phyloP scores from a whole-genome alignment of 345 rosid genomes.

The Mallotus nudiflorus region DNA sequence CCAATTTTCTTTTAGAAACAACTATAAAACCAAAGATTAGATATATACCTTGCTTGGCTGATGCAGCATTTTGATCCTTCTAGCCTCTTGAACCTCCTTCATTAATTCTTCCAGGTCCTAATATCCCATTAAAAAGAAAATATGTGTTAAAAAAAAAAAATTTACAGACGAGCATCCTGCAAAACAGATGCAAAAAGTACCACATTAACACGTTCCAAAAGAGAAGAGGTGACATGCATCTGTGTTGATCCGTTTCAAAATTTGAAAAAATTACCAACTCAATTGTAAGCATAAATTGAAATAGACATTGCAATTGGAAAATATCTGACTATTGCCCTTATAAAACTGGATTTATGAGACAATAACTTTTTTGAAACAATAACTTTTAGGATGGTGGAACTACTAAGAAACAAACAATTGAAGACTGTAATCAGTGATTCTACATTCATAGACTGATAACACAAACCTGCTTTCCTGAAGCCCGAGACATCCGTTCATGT shows the following conservation, averaged over 20 bases:
- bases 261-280: background rate
- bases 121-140: slow-evolving; percentile 25
- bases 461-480: slow-evolving; percentile 68
- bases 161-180: slow-evolving; percentile 3
- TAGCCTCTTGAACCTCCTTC: slow-evolving; percentile 99
- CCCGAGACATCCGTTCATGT: slow-evolving; percentile 74
- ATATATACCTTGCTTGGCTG: slow-evolving; percentile 90
- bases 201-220: background rate
- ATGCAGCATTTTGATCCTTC: slow-evolving; percentile 98
- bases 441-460: background rate
- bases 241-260: background rate
- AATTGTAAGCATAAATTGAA: background rate
- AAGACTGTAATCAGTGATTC: background rate
- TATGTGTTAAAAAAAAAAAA: background rate
- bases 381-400: background rate
- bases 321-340: background rate
- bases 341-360: background rate
- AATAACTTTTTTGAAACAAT: background rate
- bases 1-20: background rate
- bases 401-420: background rate
- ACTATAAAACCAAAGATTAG: slow-evolving; percentile 13
- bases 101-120: slow-evolving; percentile 88
- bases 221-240: background rate
- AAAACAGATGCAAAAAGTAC: slow-evolving; percentile 8
- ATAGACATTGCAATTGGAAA: background rate